Base-by-base conservation (phyloP, 1,284 basidiomycete genomes). In the Puccinia novopanici region DNA sequence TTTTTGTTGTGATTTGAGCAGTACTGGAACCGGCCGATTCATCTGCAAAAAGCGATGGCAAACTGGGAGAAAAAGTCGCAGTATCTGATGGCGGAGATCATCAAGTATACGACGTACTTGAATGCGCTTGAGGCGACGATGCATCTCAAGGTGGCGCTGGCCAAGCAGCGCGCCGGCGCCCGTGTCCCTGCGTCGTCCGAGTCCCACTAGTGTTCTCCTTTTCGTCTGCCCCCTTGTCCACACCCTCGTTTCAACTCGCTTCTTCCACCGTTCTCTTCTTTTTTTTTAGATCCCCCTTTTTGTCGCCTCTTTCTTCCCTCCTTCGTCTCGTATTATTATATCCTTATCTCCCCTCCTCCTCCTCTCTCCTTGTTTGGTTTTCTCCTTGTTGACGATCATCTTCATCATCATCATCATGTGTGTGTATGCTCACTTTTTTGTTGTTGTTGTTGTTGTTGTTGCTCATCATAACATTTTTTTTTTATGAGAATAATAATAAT, bases 61-160 rank as follows among this genome's bases (percentile, higher is more conserved):
- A 99, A 99, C 85, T 99, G 95, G 94, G 92, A 94, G 85, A 91
- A 91, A 84, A 95, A 93, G 85, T 93, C 92, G 10, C 91, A 93
- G 84, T 93, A 93, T 85, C 87, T 98, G 61, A 88, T 95, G 78
- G 90, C 91, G 19, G 96, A 99, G 87, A 93, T 94, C 71, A 92
- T 94, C 85, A 98, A 98, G 86, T 99, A 97, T 86, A 91, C 94
- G 75, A 92, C 92, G n/a, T 99, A 99, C 86, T 91, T 95, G 81
- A 94, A 97, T 82, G 92, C 92, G 9, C 88, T 99, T 40, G 90
- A 91, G 84, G 86, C 88, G 22, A 94, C 92, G 34, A 95, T 95
- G 89, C 45, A 68, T 8, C 37, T 67, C 10, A 81, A 81, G 72
- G 40, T 67, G 19, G 42, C 61, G 17, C 61, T 65, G n/a, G n/a